Conservation (phyloP, 2,329 filamentous ascomycete species). For the Penicillium sp. region DNA sequence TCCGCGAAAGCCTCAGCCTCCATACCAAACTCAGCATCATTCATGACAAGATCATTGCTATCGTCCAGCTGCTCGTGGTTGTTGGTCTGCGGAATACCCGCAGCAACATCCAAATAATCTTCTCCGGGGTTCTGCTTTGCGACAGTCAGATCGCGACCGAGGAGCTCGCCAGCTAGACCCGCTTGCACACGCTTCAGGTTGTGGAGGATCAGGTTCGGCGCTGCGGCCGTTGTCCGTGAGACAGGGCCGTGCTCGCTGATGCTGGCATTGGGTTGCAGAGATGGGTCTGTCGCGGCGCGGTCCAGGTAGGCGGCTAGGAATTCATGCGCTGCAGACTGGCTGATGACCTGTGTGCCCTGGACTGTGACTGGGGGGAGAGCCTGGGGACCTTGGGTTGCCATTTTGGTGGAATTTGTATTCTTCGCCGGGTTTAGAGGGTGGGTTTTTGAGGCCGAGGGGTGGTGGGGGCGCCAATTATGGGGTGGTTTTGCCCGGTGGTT, state of each 20-base stretch:
- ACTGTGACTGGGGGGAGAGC: constrained; percentile 42
- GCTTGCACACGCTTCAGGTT: constrained; percentile 48
- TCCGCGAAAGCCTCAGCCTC: constrained; percentile 38
- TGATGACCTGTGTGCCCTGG: constrained; percentile 37
- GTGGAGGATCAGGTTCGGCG: constrained; percentile 46
- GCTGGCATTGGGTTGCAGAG: constrained; percentile 46
- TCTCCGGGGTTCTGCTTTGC: constrained; percentile 39
- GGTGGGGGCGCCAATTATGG: background rate
- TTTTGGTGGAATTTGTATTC: constrained; percentile 23
- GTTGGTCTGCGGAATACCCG: constrained; percentile 28
- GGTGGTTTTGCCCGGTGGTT: background rate
- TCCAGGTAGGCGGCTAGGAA: constrained; percentile 47
- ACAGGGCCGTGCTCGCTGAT: constrained; percentile 47
- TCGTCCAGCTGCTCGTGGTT: constrained; percentile 40
- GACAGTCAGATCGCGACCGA: constrained; percentile 43
- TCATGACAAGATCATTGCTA: constrained; percentile 43
- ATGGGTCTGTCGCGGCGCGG: constrained; percentile 43
- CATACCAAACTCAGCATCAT: constrained; percentile 42
- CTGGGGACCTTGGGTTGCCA: constrained; percentile 39
- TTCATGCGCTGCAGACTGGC: constrained; percentile 41
- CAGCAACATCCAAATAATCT: constrained; percentile 41
- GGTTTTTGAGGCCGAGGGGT: background rate
- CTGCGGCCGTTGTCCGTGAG: constrained; percentile 42
- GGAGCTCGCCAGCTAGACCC: constrained; percentile 43
- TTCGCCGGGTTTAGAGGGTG: background rate